Conservation (phyloP, 2,329 filamentous ascomycete species). For the Trichoderma koningii region DNA sequence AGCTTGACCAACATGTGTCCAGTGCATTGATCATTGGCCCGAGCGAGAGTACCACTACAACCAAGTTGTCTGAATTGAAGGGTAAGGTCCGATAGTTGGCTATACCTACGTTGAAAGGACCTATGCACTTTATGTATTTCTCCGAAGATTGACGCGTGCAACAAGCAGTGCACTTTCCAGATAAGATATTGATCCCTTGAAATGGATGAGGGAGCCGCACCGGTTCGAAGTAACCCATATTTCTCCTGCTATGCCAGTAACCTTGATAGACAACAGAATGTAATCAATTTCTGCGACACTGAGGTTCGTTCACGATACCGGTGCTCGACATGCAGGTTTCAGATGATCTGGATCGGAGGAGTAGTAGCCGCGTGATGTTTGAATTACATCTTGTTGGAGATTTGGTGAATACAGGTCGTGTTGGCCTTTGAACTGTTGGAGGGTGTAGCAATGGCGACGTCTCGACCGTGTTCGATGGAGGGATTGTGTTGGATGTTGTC, state of each 20-base stretch:
- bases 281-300: constrained; percentile 19
- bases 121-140: too few relatives aligned
- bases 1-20: background rate
- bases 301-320: constrained; percentile 15
- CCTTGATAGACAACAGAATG: background rate
- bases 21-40: constrained; percentile 7
- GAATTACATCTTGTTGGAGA: background rate
- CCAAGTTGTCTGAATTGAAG: too few relatives aligned
- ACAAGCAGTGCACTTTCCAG: too few relatives aligned
- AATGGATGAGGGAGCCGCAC: background rate
- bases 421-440: background rate
- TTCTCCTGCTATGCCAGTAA: background rate
- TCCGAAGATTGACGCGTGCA: too few relatives aligned
- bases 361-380: background rate
- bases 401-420: background rate
- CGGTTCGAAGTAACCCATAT: background rate
- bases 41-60: too few relatives aligned
- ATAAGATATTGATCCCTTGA: too few relatives aligned
- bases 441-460: constrained; percentile 9
- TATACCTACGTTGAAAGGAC: too few relatives aligned
- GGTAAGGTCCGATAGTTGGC: too few relatives aligned
- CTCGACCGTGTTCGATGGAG: constrained; percentile 8
- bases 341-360: constrained; percentile 3
- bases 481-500: constrained; percentile 23
- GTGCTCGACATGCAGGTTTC: constrained; percentile 20